A percentile compares a stretch with the other conserved stretches of the same genome.
Conservation (phyloP, 2,329 filamentous ascomycete genomes). For the Hypoxylon sp. region DNA sequence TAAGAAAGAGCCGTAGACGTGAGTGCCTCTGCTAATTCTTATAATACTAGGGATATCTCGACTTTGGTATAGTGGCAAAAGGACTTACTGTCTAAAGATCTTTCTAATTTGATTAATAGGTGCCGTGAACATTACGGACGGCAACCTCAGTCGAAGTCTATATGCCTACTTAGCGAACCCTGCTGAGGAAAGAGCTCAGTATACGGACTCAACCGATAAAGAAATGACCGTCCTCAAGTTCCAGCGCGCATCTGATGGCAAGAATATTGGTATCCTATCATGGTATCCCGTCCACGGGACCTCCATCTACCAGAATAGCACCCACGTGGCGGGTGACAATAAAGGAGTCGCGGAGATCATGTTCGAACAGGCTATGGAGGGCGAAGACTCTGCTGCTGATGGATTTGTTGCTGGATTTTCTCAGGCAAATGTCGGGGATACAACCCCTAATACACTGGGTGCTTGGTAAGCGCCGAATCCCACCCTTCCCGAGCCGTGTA, state of each 20-base stretch:
- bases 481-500: not conserved
- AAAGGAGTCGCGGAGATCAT: conserved; percentile 90
- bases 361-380: conserved; percentile 79
- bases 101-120: conserved; percentile 42
- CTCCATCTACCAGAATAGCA: conserved; percentile 91
- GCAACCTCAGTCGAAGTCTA: conserved; percentile 87
- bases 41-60: conserved; percentile 43
- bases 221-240: conserved; percentile 84
- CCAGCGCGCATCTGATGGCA: conserved; percentile 76
- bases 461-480: conserved; percentile 66
- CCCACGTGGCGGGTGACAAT: conserved; percentile 89
- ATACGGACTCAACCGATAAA: conserved; percentile 77
- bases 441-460: conserved; percentile 85
- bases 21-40: conserved; percentile 44
- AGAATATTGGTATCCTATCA: conserved; percentile 83
- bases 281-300: conserved; percentile 96
- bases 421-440: conserved; percentile 91
- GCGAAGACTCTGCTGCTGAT: conserved; percentile 67
- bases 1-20: not conserved
- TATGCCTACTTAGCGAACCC: conserved; percentile 90
- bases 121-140: conserved; percentile 73
- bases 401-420: conserved; percentile 91
- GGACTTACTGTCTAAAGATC: not conserved
- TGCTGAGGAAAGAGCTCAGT: conserved; percentile 76
- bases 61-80: conserved; percentile 36